Conservation (phyloP, 345 rosid genomes). For the Syzygium aqueum region DNA sequence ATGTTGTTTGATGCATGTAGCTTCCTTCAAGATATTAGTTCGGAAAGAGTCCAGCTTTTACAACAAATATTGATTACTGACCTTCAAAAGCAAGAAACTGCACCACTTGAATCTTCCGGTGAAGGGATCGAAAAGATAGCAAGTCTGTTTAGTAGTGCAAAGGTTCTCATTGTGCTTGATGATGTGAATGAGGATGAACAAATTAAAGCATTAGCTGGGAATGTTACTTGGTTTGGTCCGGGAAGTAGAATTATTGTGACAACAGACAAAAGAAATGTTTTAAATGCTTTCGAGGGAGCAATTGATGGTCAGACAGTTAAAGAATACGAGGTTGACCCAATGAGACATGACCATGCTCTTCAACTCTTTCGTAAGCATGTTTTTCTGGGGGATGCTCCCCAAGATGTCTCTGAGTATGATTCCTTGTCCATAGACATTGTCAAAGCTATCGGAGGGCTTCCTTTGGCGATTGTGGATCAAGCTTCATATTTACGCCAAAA, state of each 20-base stretch:
- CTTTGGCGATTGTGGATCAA: background rate
- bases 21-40: too few species aligned
- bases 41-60: too few species aligned
- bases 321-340: rapidly evolving
- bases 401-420: background rate
- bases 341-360: background rate
- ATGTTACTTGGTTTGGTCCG: background rate
- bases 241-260: background rate
- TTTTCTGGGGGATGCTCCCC: background rate
- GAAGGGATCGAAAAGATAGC: too few species aligned
- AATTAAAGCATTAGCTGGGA: background rate
- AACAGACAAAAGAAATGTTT: too few species aligned
- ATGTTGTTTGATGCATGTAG: too few species aligned
- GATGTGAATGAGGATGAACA: background rate
- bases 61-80: too few species aligned
- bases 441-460: background rate
- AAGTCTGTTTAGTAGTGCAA: too few species aligned
- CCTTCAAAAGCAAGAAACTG: too few species aligned
- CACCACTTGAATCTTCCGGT: too few species aligned
- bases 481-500: background rate
- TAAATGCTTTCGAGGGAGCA: background rate
- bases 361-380: background rate
- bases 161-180: too few species aligned
- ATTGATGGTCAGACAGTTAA: too few species aligned
- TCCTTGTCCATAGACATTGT: background rate